These are phyloP conservation scores for Trichoderma semiorbis DNA, from an alignment of 2,329 filamentous ascomycete genomes.

Conservation along the genomic window DNA sequence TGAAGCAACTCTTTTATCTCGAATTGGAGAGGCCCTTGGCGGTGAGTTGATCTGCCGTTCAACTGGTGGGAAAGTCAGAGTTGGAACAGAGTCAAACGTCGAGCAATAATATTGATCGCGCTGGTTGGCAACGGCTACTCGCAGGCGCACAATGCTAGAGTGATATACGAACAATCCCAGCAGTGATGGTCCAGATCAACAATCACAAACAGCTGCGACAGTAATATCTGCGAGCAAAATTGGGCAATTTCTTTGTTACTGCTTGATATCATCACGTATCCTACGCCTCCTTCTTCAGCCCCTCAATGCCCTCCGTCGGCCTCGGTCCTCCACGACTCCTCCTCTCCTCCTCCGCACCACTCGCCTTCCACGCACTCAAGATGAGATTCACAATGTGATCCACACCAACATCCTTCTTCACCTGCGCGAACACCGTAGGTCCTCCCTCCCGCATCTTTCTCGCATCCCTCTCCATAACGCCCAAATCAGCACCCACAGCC, in stretches of 20 bases:
- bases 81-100: not conserved
- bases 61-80: not conserved
- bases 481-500: constrained; percentile 83
- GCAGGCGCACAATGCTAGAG: not conserved
- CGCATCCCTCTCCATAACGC: constrained; percentile 92
- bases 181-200: not conserved
- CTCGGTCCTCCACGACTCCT: constrained; percentile 54
- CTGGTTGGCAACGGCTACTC: not conserved
- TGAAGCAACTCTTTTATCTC: not conserved
- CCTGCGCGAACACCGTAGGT: constrained; percentile 91
- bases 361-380: constrained; percentile 86
- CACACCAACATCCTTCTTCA: constrained; percentile 86
- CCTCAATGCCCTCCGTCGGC: constrained; percentile 54
- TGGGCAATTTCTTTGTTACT: not conserved
- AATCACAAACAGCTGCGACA: not conserved
- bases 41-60: not conserved
- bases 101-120: not conserved
- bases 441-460: constrained; percentile 94
- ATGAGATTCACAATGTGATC: constrained; percentile 86
- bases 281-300: constrained; percentile 31
- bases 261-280: not conserved
- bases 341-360: constrained; percentile 67
- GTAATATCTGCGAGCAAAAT: accelerated
- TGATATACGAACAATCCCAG: not conserved
- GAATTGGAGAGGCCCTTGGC: not conserved